These are phyloP conservation scores for Penicillium pulvis DNA, from an alignment of 495 filamentous ascomycete species.

Conservation along the genomic window DNA sequence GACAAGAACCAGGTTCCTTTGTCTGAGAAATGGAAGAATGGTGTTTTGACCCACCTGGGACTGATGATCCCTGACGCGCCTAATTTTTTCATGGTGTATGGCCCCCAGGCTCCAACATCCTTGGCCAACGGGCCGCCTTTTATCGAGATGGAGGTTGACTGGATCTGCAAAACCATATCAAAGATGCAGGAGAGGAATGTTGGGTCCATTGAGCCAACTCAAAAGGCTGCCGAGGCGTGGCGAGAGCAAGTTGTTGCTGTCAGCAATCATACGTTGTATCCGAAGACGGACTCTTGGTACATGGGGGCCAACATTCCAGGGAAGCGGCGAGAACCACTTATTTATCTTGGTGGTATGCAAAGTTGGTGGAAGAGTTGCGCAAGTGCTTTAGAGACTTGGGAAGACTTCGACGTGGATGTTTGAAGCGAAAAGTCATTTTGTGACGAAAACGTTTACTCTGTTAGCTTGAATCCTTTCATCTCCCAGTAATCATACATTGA, in stretches of 20 bases:
- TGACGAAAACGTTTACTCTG: background rate
- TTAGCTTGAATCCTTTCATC: too few species aligned
- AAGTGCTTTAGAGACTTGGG: constrained; percentile 21
- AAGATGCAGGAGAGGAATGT: constrained; percentile 38
- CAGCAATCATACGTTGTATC: constrained; percentile 33
- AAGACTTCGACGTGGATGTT: constrained; percentile 15
- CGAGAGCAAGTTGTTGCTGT: constrained; percentile 34
- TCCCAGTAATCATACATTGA: too few species aligned
- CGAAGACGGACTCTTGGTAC: constrained; percentile 41
- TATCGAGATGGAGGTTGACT: constrained; percentile 54
- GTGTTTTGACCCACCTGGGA: constrained; percentile 52
- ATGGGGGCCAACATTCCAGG: constrained; percentile 50
- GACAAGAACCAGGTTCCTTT: constrained; percentile 42
- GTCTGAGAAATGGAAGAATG: constrained; percentile 50
- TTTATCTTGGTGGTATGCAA: constrained; percentile 45
- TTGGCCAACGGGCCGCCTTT: constrained; percentile 55
- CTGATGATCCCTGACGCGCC: constrained; percentile 48
- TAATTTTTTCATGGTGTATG: constrained; percentile 57
- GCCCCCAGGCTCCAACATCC: constrained; percentile 49
- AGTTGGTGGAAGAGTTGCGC: constrained; percentile 23
- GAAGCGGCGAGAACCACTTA: constrained; percentile 40
- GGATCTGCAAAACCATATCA: constrained; percentile 50
- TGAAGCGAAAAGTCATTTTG: background rate
- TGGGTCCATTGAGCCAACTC: constrained; percentile 41
- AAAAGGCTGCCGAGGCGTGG: constrained; percentile 38